Conservation (phyloP, 495 filamentous ascomycete genomes). For the Penicillium robsamsonii region DNA sequence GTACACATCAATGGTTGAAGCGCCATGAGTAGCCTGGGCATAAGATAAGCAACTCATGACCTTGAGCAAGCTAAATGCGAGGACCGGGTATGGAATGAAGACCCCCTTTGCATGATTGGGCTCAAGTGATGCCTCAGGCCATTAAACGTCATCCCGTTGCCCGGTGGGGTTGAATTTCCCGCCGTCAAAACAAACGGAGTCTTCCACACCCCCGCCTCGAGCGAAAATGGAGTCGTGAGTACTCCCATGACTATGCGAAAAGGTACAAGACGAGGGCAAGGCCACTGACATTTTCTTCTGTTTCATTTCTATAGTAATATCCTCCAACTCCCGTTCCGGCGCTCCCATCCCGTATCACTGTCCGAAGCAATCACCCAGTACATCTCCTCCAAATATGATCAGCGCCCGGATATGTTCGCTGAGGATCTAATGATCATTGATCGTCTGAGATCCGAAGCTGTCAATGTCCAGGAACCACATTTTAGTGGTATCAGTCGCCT, state of each 20-base stretch:
- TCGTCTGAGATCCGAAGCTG: constrained; percentile 71
- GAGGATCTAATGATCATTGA: constrained; percentile 87
- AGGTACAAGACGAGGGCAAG: not conserved
- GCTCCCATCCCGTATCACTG: constrained; percentile 71
- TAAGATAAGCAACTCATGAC: not conserved
- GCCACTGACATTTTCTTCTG: not conserved
- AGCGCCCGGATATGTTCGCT: constrained; percentile 96
- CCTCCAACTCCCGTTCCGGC: constrained; percentile 79
- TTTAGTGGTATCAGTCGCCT: constrained; percentile 85
- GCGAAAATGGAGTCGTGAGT: constrained; percentile 48
- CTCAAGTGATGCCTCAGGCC: constrained; percentile 23
- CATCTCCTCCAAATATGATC: constrained; percentile 98
- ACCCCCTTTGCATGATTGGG: not conserved
- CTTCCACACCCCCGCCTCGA: constrained; percentile 18
- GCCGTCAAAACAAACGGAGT: constrained; percentile 37
- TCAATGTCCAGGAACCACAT: constrained; percentile 87
- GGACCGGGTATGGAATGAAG: not conserved
- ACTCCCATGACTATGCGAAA: not conserved
- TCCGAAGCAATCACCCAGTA: constrained; percentile 87
- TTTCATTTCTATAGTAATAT: constrained; percentile 43
- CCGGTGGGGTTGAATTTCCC: constrained; percentile 32
- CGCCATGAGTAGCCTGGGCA: not conserved
- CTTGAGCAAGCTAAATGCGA: not conserved
- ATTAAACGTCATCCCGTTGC: constrained; percentile 42
- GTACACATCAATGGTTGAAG: not conserved